Evolutionary conservation across 176 grass and related monocot species (phyloP).

Genomic region (Dactylis glomerata): DNA sequence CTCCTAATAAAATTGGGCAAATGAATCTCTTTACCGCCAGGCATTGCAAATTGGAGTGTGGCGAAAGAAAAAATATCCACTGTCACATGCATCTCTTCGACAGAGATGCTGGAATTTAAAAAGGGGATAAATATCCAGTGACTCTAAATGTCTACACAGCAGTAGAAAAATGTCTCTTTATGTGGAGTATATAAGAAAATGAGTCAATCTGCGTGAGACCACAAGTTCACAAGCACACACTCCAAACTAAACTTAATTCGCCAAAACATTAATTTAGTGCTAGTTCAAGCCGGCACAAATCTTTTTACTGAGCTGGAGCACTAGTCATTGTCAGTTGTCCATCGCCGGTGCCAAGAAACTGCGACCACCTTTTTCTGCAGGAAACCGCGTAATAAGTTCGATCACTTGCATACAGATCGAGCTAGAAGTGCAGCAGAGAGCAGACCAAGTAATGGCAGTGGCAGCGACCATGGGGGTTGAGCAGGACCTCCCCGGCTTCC

Average conservation of each 20-base stretch:
- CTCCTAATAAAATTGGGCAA: too few species aligned
- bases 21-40: neutral
- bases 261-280: neutral
- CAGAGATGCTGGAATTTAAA: too few species aligned
- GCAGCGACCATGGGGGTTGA: slow-evolving; percentile 32
- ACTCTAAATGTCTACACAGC: slow-evolving; percentile 1
- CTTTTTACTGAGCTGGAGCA: neutral
- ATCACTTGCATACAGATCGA: neutral
- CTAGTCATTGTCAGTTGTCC: neutral
- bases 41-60: neutral
- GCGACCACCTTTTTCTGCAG: slow-evolving; percentile 3
- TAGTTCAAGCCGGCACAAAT: neutral
- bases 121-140: neutral
- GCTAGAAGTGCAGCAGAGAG: neutral
- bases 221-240: slow-evolving; percentile 13
- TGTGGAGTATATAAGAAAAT: neutral
- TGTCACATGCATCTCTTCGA: too few species aligned
- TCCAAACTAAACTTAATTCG: neutral
- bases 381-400: slow-evolving; percentile 43
- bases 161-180: neutral
- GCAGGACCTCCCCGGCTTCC: slow-evolving; percentile 31
- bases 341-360: neutral
- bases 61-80: neutral
- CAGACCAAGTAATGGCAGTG: neutral
- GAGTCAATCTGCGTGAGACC: slow-evolving; percentile 20